phyloP scores from a whole-genome alignment of 176 grass and related monocot species.

The Chloris gayana region DNA sequence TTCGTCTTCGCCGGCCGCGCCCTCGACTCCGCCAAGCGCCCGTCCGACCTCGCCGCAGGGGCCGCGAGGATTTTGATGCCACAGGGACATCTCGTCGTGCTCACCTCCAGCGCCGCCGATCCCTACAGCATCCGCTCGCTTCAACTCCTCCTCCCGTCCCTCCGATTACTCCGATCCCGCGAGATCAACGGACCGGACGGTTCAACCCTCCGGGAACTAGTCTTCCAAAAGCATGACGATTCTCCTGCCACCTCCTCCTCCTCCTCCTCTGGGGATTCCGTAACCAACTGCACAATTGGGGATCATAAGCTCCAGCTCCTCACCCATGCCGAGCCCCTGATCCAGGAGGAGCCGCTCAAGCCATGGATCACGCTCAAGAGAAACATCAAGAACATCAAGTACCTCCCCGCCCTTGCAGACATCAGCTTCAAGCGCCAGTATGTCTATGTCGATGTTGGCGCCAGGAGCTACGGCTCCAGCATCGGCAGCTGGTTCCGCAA shows the following conservation, averaged over 20 bases:
- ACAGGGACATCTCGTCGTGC: constrained; percentile 52
- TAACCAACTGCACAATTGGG: constrained; percentile 32
- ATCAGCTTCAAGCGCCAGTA: constrained; percentile 74
- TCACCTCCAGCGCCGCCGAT: constrained; percentile 53
- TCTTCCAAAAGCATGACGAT: constrained; percentile 56
- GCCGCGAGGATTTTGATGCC: constrained; percentile 52
- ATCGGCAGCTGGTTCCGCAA: constrained; percentile 83
- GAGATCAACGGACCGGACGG: constrained; percentile 41
- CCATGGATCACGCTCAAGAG: constrained; percentile 75
- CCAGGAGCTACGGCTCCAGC: constrained; percentile 74
- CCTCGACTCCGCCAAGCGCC: constrained; percentile 51
- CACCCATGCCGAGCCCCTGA: constrained; percentile 56
- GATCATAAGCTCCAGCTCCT: constrained; percentile 57
- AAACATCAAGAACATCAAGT: constrained; percentile 73
- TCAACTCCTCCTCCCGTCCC: constrained; percentile 45
- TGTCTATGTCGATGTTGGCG: constrained; percentile 73
- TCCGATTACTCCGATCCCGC: constrained; percentile 41
- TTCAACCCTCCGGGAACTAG: constrained; percentile 45
- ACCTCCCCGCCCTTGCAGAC: constrained; percentile 60
- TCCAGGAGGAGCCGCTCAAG: constrained; percentile 64
- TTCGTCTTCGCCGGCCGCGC: constrained; percentile 58
- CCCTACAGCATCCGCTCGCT: constrained; percentile 65
- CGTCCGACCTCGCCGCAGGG: constrained; percentile 51
- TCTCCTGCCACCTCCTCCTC: background rate
- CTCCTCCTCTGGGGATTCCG: constrained; percentile 19